Conservation (phyloP, 2,329 filamentous ascomycete genomes). For the Zarea fungicola region DNA sequence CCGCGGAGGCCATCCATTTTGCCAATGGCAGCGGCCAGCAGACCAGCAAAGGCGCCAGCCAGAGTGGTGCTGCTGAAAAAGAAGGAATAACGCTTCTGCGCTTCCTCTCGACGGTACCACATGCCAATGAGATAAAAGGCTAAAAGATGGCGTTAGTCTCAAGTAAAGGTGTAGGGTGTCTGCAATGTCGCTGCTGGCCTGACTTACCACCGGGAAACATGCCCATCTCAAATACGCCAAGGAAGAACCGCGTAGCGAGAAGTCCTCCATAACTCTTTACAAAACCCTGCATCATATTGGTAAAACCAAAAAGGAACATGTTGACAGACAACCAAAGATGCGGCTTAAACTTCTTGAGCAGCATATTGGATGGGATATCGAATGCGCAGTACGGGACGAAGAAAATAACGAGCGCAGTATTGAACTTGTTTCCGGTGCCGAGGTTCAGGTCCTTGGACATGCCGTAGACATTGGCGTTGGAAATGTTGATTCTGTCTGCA, state of each 20-base stretch:
- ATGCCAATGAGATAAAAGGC: constrained; percentile 70
- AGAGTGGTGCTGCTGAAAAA: constrained; percentile 83
- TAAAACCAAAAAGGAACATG: constrained; percentile 79
- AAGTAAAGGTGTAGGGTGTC: too few relatives aligned
- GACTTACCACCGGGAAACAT: constrained; percentile 59
- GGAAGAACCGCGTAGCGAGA: constrained; percentile 76
- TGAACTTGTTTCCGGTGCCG: constrained; percentile 56
- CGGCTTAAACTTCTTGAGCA: constrained; percentile 40
- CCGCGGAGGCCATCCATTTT: constrained; percentile 70
- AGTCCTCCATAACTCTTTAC: constrained; percentile 73
- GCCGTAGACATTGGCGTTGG: constrained; percentile 66
- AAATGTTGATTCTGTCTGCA: constrained; percentile 71
- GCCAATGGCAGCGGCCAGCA: constrained; percentile 82
- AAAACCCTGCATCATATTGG: constrained; percentile 70
- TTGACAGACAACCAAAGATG: constrained; percentile 71
- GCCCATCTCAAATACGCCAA: constrained; percentile 70
- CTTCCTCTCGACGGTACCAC: constrained; percentile 85
- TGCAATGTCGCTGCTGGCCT: too few relatives aligned
- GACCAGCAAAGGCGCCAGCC: constrained; percentile 78
- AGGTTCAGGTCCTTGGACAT: constrained; percentile 60
- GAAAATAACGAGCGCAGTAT: constrained; percentile 73
- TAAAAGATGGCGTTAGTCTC: too few relatives aligned
- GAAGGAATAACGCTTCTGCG: constrained; percentile 87
- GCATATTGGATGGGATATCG: constrained; percentile 54
- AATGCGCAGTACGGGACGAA: constrained; percentile 71